Conservation (phyloP, 345 rosid genomes). For the Hibiscus trionum region DNA sequence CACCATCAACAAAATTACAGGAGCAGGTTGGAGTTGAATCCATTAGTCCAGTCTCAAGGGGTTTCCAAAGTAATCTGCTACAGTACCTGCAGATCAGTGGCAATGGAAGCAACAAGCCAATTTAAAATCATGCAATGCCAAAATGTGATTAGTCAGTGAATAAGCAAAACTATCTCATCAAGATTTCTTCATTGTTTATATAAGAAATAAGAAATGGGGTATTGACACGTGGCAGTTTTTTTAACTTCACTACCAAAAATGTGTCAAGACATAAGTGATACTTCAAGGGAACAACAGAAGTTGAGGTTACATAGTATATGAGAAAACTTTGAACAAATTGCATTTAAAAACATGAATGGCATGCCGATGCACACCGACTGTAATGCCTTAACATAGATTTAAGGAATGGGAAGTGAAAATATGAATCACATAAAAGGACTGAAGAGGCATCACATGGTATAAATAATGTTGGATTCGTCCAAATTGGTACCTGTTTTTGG, state of each 20-base stretch:
- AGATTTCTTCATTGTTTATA: too few species aligned
- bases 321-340: background rate
- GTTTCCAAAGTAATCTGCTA: background rate
- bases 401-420: background rate
- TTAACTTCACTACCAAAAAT: too few species aligned
- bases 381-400: too few species aligned
- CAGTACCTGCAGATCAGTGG: background rate
- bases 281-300: too few species aligned
- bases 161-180: background rate
- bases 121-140: background rate
- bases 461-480: background rate
- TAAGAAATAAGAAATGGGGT: too few species aligned
- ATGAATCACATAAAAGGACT: background rate
- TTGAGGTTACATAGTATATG: background rate
- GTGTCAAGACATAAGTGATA: too few species aligned
- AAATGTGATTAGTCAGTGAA: background rate
- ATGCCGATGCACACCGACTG: background rate
- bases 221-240: too few species aligned
- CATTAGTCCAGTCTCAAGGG: background rate
- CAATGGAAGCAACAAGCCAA: background rate
- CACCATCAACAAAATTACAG: background rate
- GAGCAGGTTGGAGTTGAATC: background rate
- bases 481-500: background rate
- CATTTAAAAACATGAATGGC: background rate
- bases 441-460: background rate